Conservation (phyloP, 345 rosid genomes). For the Brassica cretica region DNA sequence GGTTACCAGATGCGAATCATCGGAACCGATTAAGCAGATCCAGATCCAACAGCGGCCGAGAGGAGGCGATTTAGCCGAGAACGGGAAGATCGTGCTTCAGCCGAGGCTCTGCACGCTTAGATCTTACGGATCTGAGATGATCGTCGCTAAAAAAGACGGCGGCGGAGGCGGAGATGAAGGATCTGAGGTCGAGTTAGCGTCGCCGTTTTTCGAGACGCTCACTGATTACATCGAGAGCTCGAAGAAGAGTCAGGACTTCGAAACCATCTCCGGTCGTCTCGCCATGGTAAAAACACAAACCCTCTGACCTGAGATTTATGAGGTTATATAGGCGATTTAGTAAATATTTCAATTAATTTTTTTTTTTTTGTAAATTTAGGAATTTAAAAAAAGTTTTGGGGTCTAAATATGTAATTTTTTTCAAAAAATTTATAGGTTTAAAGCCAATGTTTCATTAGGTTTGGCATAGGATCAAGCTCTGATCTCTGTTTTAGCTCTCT, state of each 20-base stretch:
- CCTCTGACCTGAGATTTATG: too few species aligned
- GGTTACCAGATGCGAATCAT: slow-evolving; percentile 27
- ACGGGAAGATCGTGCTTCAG: slow-evolving; percentile 68
- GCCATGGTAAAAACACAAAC: slow-evolving; percentile 57
- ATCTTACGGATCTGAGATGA: slow-evolving; percentile 73
- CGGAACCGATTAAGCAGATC: slow-evolving; percentile 44
- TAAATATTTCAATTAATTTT: too few species aligned
- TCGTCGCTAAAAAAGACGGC: slow-evolving; percentile 48
- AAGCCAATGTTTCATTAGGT: too few species aligned
- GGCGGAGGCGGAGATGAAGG: slow-evolving; percentile 11
- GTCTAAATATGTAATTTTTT: too few species aligned
- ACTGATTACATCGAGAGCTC: slow-evolving; percentile 91
- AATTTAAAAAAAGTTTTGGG: too few species aligned
- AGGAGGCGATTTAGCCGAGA: slow-evolving; percentile 46
- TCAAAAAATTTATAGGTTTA: fast-evolving
- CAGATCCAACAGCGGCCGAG: slow-evolving; percentile 36
- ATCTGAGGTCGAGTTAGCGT: slow-evolving; percentile 37
- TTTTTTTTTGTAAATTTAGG: too few species aligned
- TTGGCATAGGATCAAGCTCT: too few species aligned
- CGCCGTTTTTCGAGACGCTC: slow-evolving; percentile 70
- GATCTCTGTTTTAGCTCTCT: background rate
- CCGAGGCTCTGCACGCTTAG: slow-evolving; percentile 86
- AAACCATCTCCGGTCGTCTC: slow-evolving; percentile 86
- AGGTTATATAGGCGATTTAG: too few species aligned
- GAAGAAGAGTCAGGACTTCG: slow-evolving; percentile 82